Base-by-base conservation (phyloP, 164 flowering plant genomes). In the Cinnamomum micranthum region DNA sequence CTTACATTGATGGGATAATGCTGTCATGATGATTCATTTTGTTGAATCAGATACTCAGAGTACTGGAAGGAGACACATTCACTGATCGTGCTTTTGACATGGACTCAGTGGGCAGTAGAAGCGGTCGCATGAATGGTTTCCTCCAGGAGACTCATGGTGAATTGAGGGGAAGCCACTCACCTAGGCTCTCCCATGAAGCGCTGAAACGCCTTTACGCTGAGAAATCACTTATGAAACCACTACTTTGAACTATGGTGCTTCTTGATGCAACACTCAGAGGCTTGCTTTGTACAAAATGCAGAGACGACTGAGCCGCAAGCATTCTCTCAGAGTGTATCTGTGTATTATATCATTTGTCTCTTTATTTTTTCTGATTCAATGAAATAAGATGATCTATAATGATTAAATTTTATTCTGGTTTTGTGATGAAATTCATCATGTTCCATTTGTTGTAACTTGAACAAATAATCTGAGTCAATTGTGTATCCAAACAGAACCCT, bases 41-140 rank as follows among this genome's bases (percentile, higher is more conserved):
- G 12, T 25, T 41, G 33, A 28, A 41, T 24, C 77, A 94, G 98
- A 86, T 92, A 7, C 90, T 94, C 2, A 82, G 89, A 80, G 83
- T 89, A 80, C 84, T 94, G 50, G 97, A 94, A 87, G 92, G 93
- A 80, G 84, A 87, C 75, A 59, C 75, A n/a, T 19, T 77, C 4
- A 69, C 76, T 15, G 71, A 68, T 24, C 69, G 87, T 23, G 75
- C 69, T 50, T 75, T 84, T 72, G 68, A 90, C 73, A 35, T 82
- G 79, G 85, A 85, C 64, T 75, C 93, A 59, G 78, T 82, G 19
- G 96, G 94, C 50, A 87, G 84, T 70, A 83, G 89, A 81, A 93
- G 96, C 73, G 93, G 81, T n/a, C 88, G 87, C 69, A 75, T 93
- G 83, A 69, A 69, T n/a, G 86, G 89, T 65, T 71, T 85, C 69